Evolutionary conservation across 352 stramenopile species (phyloP).

Genomic region (Globisporangium rhizosaccharum): DNA sequence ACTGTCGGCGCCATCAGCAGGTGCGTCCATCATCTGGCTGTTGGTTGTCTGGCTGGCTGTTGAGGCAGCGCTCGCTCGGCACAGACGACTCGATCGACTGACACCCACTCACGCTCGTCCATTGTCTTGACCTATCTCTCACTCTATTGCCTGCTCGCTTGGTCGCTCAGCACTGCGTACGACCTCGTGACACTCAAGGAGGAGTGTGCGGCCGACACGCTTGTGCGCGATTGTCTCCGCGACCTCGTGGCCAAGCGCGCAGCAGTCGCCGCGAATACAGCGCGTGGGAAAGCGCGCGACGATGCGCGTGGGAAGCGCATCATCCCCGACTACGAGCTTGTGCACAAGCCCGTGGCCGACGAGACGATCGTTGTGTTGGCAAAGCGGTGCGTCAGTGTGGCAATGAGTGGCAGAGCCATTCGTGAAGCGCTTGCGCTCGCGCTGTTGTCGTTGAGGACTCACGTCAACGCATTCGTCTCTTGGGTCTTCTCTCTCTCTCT

Average conservation of each 20-base stretch:
- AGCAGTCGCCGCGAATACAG: slow-evolving; percentile 53
- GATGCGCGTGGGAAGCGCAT: slow-evolving; percentile 66
- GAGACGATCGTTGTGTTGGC: slow-evolving; percentile 43
- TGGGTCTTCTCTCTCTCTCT: not conserved
- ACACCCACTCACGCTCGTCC: not conserved
- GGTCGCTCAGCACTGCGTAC: slow-evolving; percentile 19
- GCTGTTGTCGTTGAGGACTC: not conserved
- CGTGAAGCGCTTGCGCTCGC: too few relatives aligned
- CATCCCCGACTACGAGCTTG: slow-evolving; percentile 60
- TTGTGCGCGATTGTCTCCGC: slow-evolving; percentile 44
- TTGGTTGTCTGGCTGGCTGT: not conserved
- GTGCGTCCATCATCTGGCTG: slow-evolving; percentile 16
- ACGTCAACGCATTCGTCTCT: not conserved
- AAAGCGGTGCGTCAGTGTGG: slow-evolving; percentile 26
- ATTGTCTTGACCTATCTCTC: not conserved
- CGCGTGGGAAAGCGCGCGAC: slow-evolving; percentile 59
- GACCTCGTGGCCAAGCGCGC: slow-evolving; percentile 52
- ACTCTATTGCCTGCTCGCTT: not conserved
- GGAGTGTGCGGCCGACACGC: slow-evolving; percentile 33
- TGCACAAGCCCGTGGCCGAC: slow-evolving; percentile 46
- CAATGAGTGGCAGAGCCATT: not conserved
- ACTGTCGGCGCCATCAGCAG: slow-evolving; percentile 23
- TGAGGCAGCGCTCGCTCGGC: too few relatives aligned
- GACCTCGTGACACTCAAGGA: slow-evolving; percentile 33
- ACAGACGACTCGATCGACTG: not conserved